Percentiles rank a stretch among this genome's conserved stretches.
phyloP scores from a whole-genome alignment of 2,329 filamentous ascomycete genomes.

The Leptoxyphium fumago region DNA sequence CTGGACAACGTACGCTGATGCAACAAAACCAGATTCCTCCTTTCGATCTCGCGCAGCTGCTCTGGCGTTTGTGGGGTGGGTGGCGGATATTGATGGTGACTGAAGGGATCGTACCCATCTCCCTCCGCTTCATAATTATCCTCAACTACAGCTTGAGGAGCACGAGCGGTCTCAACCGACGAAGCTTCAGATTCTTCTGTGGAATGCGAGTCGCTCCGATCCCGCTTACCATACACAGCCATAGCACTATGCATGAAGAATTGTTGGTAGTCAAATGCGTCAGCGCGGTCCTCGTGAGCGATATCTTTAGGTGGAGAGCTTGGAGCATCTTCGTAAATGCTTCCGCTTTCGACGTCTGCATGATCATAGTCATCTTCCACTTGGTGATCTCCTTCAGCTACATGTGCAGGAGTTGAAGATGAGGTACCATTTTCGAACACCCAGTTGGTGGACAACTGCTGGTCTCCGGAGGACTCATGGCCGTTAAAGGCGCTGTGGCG shows the following conservation, averaged over 20 bases:
- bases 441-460: not conserved
- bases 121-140: slow-evolving; percentile 9
- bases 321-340: slow-evolving; percentile 31
- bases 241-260: slow-evolving; percentile 91
- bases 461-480: not conserved
- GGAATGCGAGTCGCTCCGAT: slow-evolving; percentile 17
- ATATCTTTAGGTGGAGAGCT: slow-evolving; percentile 15
- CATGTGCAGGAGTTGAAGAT: not conserved
- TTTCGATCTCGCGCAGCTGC: slow-evolving; percentile 18
- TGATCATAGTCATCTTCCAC: slow-evolving; percentile 4
- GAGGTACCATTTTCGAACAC: not conserved
- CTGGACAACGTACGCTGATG: slow-evolving; percentile 37
- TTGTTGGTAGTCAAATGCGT: slow-evolving; percentile 92
- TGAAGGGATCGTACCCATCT: slow-evolving; percentile 6
- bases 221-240: slow-evolving; percentile 52
- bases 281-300: slow-evolving; percentile 78
- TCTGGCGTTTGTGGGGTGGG: slow-evolving; percentile 20
- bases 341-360: slow-evolving; percentile 10
- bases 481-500: not conserved
- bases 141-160: slow-evolving; percentile 6
- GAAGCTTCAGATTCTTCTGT: slow-evolving; percentile 23
- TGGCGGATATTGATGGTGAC: slow-evolving; percentile 8
- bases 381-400: not conserved
- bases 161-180: slow-evolving; percentile 37
- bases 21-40: slow-evolving; percentile 14